These are phyloP conservation scores for Penicillium sp. DNA, from an alignment of 2,329 filamentous ascomycete species.

Conservation along the genomic window DNA sequence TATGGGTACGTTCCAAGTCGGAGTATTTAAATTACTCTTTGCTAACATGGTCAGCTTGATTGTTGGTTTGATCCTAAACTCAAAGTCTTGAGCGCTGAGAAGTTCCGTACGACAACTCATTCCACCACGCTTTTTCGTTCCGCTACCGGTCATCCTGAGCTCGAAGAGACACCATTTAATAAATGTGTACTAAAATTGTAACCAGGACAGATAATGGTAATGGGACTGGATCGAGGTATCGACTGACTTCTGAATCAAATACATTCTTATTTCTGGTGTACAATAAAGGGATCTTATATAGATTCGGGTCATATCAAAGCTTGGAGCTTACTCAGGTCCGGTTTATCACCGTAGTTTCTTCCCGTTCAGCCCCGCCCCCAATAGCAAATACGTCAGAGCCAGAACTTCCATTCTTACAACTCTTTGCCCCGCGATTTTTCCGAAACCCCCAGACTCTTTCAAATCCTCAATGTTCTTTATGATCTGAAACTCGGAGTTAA, in stretches of 20 bases:
- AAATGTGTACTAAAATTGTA: neutral
- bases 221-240: neutral
- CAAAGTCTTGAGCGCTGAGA: slow-evolving; percentile 51
- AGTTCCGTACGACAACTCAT: neutral
- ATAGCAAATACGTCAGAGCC: slow-evolving; percentile 25
- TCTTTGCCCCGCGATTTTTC: slow-evolving; percentile 6
- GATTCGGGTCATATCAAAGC: slow-evolving; percentile 16
- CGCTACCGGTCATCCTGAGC: neutral
- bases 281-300: slow-evolving; percentile 22
- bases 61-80: slow-evolving; percentile 90
- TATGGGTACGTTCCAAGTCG: slow-evolving; percentile 69
- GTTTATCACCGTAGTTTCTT: slow-evolving; percentile 24
- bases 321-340: slow-evolving; percentile 19
- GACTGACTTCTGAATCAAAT: neutral
- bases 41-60: slow-evolving; percentile 64
- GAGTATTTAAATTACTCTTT: neutral
- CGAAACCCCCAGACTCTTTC: slow-evolving; percentile 1
- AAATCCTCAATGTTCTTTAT: slow-evolving; percentile 11
- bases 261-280: slow-evolving; percentile 17
- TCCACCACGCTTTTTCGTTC: neutral
- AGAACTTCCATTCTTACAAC: slow-evolving; percentile 12
- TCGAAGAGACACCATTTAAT: neutral
- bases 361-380: slow-evolving; percentile 23
- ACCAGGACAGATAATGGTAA: neutral
- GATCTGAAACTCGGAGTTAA: slow-evolving; percentile 9